A percentile compares a stretch with the other conserved stretches of the same genome.
Conservation (phyloP, 2,329 filamentous ascomycete genomes). For the Fusarium nygamai region DNA sequence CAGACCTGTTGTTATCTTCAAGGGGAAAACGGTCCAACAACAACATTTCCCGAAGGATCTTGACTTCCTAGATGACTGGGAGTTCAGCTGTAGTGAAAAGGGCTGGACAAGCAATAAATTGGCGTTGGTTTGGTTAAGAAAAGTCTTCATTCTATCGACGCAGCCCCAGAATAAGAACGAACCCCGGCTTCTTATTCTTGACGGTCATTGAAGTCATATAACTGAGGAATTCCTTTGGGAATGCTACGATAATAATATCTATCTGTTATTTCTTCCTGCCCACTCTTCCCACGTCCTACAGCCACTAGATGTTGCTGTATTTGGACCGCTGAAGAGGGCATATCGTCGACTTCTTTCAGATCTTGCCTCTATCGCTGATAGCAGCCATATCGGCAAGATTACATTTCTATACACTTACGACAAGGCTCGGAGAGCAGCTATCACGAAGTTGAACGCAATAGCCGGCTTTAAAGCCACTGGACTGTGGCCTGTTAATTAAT, state of each 20-base stretch:
- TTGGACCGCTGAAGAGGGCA: not conserved
- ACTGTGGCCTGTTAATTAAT: not conserved
- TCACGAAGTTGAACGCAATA: accelerated
- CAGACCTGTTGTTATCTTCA: not conserved
- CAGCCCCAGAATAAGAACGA: not conserved
- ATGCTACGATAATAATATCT: not conserved
- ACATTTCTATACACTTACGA: not conserved
- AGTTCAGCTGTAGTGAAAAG: not conserved
- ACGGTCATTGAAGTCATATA: not conserved
- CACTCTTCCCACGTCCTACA: not conserved
- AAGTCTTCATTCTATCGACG: not conserved
- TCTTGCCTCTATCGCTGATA: not conserved
- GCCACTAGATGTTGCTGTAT: not conserved
- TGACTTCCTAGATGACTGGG: not conserved
- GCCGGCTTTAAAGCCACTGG: not conserved
- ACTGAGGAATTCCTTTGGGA: not conserved
- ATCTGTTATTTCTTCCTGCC: not conserved
- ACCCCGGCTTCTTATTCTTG: not conserved
- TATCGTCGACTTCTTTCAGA: not conserved
- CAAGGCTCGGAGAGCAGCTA: not conserved
- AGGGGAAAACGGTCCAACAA: not conserved
- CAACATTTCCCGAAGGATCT: not conserved
- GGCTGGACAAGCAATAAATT: not conserved
- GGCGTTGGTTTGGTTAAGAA: not conserved
- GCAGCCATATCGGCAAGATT: not conserved